These are phyloP conservation scores for Phialophora verrucosa DNA, from an alignment of 2,329 filamentous ascomycete species.

Conservation along the genomic window DNA sequence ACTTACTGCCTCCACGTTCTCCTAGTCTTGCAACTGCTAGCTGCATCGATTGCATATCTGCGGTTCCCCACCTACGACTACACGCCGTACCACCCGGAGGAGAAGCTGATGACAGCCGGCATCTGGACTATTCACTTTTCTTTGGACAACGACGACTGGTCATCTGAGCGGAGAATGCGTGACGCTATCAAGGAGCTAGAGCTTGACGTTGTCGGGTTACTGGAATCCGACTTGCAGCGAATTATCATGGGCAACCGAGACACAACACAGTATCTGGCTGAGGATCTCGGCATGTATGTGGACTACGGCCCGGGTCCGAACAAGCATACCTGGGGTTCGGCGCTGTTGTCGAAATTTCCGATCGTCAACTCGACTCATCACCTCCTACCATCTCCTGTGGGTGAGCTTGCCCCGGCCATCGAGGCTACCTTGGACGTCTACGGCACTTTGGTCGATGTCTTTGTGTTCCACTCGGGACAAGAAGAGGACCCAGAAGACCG, in stretches of 20 bases:
- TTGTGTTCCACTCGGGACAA: conserved; percentile 98
- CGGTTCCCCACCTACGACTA: conserved; percentile 95
- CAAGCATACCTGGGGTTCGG: conserved; percentile 97
- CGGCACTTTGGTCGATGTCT: conserved; percentile 85
- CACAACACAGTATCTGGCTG: conserved; percentile 90
- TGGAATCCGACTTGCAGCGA: conserved; percentile 91
- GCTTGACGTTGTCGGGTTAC: conserved; percentile 92
- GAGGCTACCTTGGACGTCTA: conserved; percentile 96
- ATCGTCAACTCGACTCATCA: conserved; percentile 98
- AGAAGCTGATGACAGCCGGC: conserved; percentile 87
- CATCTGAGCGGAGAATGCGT: conserved; percentile 90
- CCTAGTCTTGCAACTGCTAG: conserved; percentile 77
- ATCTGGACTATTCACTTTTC: conserved; percentile 99
- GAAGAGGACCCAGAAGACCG: conserved; percentile 95
- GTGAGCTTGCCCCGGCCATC: conserved; percentile 93
- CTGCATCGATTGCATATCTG: conserved; percentile 79
- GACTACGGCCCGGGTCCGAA: conserved; percentile 97
- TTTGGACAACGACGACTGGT: conserved; percentile 98
- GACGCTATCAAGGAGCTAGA: conserved; percentile 92
- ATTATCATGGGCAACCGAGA: conserved; percentile 99
- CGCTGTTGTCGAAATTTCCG: conserved; percentile 93
- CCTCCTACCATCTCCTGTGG: conserved; percentile 87
- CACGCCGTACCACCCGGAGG: conserved; percentile 83
- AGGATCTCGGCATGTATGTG: conserved; percentile 98
- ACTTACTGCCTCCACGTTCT: conserved; percentile 75